A percentile compares a stretch with the other conserved stretches of the same genome.
These are phyloP conservation scores for Pseudozyma pruni DNA, from an alignment of 1,284 basidiomycete species.

Conservation along the genomic window DNA sequence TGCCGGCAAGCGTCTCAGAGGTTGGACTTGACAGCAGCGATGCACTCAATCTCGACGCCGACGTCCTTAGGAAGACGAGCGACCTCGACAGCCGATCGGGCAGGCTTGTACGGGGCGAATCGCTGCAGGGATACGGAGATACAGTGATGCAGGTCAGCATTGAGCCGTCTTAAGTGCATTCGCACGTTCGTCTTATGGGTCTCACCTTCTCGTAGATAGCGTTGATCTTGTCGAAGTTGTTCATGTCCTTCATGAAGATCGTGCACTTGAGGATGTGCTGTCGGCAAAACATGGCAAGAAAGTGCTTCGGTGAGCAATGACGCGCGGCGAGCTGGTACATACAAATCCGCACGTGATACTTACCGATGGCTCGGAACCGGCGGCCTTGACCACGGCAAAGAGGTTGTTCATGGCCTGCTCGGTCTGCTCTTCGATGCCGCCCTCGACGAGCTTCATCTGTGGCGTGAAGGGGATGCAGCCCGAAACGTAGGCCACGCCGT, in stretches of 20 bases:
- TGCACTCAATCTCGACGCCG: constrained; percentile 90
- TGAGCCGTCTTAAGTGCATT: constrained; percentile 45
- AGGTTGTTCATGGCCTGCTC: constrained; percentile 87
- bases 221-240: constrained; percentile 88
- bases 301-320: not conserved
- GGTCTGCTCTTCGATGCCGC: constrained; percentile 84
- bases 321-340: too few relatives aligned
- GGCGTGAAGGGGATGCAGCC: constrained; percentile 90
- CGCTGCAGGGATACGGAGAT: constrained; percentile 6
- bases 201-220: constrained; percentile 68
- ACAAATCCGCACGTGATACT: constrained; percentile 2
- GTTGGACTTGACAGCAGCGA: constrained; percentile 71
- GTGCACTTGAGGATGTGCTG: constrained; percentile 56
- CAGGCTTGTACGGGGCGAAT: constrained; percentile 78
- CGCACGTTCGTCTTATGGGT: constrained; percentile 41
- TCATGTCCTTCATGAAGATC: constrained; percentile 93
- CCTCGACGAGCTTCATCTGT: constrained; percentile 77
- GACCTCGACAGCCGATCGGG: constrained; percentile 80
- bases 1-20: constrained; percentile 21
- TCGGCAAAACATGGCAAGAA: not conserved
- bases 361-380: constrained; percentile 70
- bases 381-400: constrained; percentile 82
- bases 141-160: not conserved
- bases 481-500: constrained; percentile 86
- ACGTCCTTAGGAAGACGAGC: constrained; percentile 80